Evolutionary conservation across 139 green algal genomes (phyloP).

Genomic region (Klebsormidium nitens): DNA sequence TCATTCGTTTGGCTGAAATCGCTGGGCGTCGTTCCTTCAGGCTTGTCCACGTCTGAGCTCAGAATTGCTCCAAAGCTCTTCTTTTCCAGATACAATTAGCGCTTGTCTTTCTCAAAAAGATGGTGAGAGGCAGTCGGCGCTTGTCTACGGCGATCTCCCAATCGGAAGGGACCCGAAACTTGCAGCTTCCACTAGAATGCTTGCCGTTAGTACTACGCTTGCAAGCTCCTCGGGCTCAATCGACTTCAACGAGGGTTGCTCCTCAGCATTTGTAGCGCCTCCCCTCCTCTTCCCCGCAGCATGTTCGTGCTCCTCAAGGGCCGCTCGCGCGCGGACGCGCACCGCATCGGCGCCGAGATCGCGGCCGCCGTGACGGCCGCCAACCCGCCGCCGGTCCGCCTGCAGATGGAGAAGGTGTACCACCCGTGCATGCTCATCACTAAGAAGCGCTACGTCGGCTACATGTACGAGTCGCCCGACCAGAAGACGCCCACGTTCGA

Average conservation of each 20-base stretch:
- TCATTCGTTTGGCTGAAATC: too few species aligned
- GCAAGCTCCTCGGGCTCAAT: too few species aligned
- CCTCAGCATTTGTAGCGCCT: constrained; percentile 85
- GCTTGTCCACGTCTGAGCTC: too few species aligned
- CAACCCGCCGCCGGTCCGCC: constrained; percentile 80
- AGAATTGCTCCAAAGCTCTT: too few species aligned
- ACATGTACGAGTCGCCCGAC: constrained; percentile 66
- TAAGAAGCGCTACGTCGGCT: constrained; percentile 98
- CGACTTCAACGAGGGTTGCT: constrained; percentile 77
- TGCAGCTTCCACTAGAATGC: too few species aligned
- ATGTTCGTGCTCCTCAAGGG: constrained; percentile 90
- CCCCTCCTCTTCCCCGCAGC: constrained; percentile 17
- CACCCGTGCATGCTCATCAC: constrained; percentile 86
- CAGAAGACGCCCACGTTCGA: constrained; percentile 64
- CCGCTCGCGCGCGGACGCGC: constrained; percentile 58
- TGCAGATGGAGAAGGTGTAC: constrained; percentile 98
- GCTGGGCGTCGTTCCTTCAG: too few species aligned
- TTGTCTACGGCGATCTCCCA: too few species aligned
- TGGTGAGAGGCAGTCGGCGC: too few species aligned
- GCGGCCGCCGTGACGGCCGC: constrained; percentile 68
- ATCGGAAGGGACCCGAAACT: too few species aligned
- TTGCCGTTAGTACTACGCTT: too few species aligned
- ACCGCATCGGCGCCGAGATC: constrained; percentile 82
- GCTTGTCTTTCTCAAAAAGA: too few species aligned
- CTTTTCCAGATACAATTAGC: too few species aligned